A percentile compares a stretch with the other conserved stretches of the same genome.
Evolutionary conservation across 108 stramenopile genomes (phyloP).

Genomic region (Epithemia pelagica): DNA sequence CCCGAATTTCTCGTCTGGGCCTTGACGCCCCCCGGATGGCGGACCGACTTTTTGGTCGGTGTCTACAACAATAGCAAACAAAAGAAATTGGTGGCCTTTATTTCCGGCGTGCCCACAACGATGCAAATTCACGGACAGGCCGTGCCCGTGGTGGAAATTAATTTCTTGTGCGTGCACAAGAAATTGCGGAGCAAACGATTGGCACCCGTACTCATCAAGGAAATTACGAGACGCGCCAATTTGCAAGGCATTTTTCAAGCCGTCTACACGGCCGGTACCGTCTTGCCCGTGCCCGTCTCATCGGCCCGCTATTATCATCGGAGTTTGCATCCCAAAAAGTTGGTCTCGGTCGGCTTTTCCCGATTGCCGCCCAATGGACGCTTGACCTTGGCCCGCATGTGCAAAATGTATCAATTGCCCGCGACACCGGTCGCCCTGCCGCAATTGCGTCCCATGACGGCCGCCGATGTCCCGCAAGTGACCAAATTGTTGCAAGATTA

Average conservation of each 20-base stretch:
- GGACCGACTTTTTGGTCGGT: slow-evolving; percentile 79
- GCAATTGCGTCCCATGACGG: slow-evolving; percentile 66
- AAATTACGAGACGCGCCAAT: slow-evolving; percentile 97
- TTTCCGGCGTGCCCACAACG: slow-evolving; percentile 89
- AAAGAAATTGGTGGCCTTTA: slow-evolving; percentile 90
- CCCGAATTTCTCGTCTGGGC: slow-evolving; percentile 91
- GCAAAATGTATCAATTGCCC: slow-evolving; percentile 84
- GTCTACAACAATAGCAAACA: slow-evolving; percentile 74
- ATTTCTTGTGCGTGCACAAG: slow-evolving; percentile 99
- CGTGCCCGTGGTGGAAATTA: slow-evolving; percentile 88
- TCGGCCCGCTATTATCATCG: slow-evolving; percentile 94
- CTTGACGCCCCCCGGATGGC: slow-evolving; percentile 90
- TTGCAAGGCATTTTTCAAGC: slow-evolving; percentile 90
- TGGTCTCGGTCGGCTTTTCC: slow-evolving; percentile 91
- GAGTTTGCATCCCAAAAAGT: slow-evolving; percentile 90
- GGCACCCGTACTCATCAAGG: slow-evolving; percentile 98
- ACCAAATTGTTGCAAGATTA: slow-evolving; percentile 68
- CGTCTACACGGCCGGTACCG: slow-evolving; percentile 97
- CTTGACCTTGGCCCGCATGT: slow-evolving; percentile 94
- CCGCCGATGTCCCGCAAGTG: slow-evolving; percentile 76
- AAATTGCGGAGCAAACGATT: slow-evolving; percentile 93
- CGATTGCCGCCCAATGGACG: slow-evolving; percentile 47
- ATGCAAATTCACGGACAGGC: slow-evolving; percentile 47
- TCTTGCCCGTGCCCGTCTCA: slow-evolving; percentile 90
- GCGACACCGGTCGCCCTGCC: slow-evolving; percentile 18